Evolutionary conservation across 179 eudicot genomes (phyloP).

Genomic region (Sideroxylon spinosum): DNA sequence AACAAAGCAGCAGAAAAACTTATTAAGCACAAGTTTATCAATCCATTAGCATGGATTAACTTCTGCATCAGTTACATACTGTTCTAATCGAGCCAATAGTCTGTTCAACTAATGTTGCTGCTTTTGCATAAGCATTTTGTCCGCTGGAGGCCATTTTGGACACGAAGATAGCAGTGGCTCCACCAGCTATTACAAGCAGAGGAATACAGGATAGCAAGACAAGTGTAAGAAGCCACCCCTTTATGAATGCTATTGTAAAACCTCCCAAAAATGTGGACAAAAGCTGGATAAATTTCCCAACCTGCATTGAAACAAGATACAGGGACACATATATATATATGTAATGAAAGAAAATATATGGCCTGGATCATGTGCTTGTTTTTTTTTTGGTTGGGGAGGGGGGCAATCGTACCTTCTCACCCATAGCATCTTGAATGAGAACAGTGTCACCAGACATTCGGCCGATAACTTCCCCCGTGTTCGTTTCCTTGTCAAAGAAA

Average conservation of each 20-base stretch:
- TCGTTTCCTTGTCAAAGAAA: constrained; percentile 58
- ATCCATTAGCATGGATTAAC: background rate
- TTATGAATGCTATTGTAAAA: constrained; percentile 47
- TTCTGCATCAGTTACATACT: constrained; percentile 20
- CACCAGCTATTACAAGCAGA: constrained; percentile 43
- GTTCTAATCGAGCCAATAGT: constrained; percentile 63
- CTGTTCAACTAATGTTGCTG: constrained; percentile 58
- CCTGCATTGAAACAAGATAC: constrained; percentile 25
- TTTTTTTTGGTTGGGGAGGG: background rate
- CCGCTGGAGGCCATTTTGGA: constrained; percentile 48
- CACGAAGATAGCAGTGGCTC: constrained; percentile 28
- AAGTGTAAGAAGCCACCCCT: constrained; percentile 64
- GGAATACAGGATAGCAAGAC: constrained; percentile 54
- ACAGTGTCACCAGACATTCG: constrained; percentile 81
- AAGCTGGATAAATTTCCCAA: constrained; percentile 50
- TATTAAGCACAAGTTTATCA: background rate
- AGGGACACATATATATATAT: background rate
- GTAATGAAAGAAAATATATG: background rate
- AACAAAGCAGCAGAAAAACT: background rate
- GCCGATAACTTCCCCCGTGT: constrained; percentile 63
- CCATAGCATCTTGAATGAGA: constrained; percentile 81
- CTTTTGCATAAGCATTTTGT: constrained; percentile 54
- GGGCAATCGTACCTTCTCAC: constrained; percentile 53
- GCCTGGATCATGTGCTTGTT: background rate
- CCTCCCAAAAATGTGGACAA: constrained; percentile 54